phyloP scores from a whole-genome alignment of 148 eudicot genomes.

The Vaccinium corymbosum region DNA sequence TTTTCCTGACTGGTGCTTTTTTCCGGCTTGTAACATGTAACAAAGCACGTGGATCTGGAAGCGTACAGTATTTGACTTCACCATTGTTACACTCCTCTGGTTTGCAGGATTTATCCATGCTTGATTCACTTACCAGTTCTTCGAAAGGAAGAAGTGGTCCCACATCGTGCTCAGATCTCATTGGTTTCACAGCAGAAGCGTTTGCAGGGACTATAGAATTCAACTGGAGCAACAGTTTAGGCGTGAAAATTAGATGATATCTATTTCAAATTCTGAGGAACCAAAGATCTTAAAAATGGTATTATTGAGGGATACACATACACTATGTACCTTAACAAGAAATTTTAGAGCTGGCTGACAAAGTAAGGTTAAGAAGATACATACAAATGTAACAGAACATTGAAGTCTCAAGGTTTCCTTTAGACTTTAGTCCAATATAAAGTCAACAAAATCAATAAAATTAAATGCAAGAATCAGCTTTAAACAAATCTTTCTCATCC shows the following conservation, averaged over 20 bases:
- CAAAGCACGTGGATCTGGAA: conserved; percentile 71
- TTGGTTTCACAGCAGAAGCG: conserved; percentile 35
- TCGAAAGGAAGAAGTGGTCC: conserved; percentile 87
- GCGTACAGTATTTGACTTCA: conserved; percentile 36
- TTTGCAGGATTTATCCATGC: conserved; percentile 22
- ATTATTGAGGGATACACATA: background rate
- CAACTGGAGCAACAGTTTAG: conserved; percentile 31
- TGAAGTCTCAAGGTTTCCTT: background rate
- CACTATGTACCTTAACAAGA: background rate
- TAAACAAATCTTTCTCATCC: background rate
- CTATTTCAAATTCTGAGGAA: background rate
- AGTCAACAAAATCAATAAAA: background rate
- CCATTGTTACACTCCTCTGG: conserved; percentile 26
- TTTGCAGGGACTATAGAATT: conserved; percentile 34
- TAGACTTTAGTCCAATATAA: background rate
- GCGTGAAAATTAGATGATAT: background rate
- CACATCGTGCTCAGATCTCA: conserved; percentile 39
- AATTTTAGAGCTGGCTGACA: conserved; percentile 1
- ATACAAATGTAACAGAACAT: background rate
- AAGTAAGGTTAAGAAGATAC: background rate
- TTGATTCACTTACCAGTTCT: conserved; percentile 55
- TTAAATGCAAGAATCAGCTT: background rate
- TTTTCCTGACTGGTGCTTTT: conserved; percentile 58
- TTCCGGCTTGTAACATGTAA: conserved; percentile 80
- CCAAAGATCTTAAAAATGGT: background rate